Conservation (phyloP, 257 asterid genomes). For the Solanum rostratum region DNA sequence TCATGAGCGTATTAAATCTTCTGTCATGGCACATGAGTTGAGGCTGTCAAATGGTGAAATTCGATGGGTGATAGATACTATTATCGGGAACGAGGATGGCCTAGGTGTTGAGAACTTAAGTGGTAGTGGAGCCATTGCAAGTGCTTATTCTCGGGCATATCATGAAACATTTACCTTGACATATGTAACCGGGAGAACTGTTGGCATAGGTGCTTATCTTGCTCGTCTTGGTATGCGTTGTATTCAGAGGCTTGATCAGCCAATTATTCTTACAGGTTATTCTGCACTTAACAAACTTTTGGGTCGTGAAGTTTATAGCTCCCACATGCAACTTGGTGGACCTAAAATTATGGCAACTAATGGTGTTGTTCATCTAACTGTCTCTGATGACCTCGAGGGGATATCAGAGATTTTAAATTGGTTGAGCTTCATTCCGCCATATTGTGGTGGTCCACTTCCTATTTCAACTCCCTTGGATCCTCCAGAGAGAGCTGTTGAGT, state of each 20-base stretch:
- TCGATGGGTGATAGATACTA: constrained; percentile 84
- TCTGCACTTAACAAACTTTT: constrained; percentile 93
- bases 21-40: constrained; percentile 74
- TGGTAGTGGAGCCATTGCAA: constrained; percentile 97
- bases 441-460: constrained; percentile 88
- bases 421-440: constrained; percentile 87
- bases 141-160: constrained; percentile 91
- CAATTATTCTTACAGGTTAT: constrained; percentile 91
- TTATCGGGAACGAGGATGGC: constrained; percentile 86
- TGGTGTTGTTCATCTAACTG: constrained; percentile 95
- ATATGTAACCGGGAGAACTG: constrained; percentile 91
- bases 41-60: constrained; percentile 59
- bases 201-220: constrained; percentile 95
- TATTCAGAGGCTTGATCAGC: constrained; percentile 93
- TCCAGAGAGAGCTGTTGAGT: constrained; percentile 59
- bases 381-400: constrained; percentile 96
- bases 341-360: constrained; percentile 98
- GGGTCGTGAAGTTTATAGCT: constrained; percentile 94
- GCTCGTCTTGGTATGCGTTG: constrained; percentile 98
- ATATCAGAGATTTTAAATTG: constrained; percentile 75
- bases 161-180: constrained; percentile 88
- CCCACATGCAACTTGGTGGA: constrained; percentile 99
- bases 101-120: constrained; percentile 79
- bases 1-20: constrained; percentile 49
- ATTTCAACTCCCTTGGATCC: constrained; percentile 56